These are phyloP conservation scores for Mimosa pudica DNA, from an alignment of 306 rosid genomes.

Conservation along the genomic window DNA sequence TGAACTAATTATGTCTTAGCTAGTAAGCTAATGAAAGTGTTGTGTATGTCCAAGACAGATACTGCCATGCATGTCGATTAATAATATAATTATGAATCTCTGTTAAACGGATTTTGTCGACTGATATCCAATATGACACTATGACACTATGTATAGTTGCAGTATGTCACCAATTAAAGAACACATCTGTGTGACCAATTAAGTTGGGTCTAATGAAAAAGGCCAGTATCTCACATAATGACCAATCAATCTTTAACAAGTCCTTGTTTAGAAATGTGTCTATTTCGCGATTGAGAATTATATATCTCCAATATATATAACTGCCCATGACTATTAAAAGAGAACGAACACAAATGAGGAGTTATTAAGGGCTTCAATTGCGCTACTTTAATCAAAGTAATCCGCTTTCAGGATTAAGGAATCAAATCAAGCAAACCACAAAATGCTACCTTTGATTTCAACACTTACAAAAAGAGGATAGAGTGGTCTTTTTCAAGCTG, in stretches of 20 bases:
- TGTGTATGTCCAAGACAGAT: not conserved
- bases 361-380: not conserved
- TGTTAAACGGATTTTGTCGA: not conserved
- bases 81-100: not conserved
- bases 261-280: too few relatives aligned
- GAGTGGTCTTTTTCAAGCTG: not conserved
- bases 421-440: not conserved
- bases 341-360: not conserved
- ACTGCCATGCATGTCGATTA: not conserved
- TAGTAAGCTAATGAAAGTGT: not conserved
- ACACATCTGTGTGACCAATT: not conserved
- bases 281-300: too few relatives aligned
- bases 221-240: too few relatives aligned
- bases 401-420: not conserved
- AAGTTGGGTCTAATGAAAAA: too few relatives aligned
- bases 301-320: too few relatives aligned
- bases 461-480: not conserved
- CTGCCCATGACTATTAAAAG: too few relatives aligned
- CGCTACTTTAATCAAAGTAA: not conserved
- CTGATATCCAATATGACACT: not conserved
- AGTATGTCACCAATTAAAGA: not conserved
- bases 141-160: not conserved
- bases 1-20: not conserved
- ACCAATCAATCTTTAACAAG: too few relatives aligned
- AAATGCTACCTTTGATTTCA: not conserved